phyloP scores from a whole-genome alignment of 805 yeast species.

The Candida gorgasii region DNA sequence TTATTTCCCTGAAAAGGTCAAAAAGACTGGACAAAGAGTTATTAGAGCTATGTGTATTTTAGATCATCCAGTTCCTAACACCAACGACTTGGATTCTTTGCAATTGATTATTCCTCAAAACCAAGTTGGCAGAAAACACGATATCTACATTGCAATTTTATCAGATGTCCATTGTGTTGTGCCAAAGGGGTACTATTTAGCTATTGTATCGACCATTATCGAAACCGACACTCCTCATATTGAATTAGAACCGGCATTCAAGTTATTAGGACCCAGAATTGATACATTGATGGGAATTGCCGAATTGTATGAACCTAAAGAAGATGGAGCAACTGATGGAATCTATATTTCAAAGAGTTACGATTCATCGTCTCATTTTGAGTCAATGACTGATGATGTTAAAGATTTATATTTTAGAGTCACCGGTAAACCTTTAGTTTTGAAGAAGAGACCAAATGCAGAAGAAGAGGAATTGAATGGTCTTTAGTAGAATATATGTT shows the following conservation, averaged over 20 bases:
- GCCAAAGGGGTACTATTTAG: conserved; percentile 85
- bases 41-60: conserved; percentile 86
- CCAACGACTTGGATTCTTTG: conserved; percentile 80
- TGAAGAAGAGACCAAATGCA: conserved; percentile 70
- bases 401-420: conserved; percentile 90
- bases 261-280: conserved; percentile 73
- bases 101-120: conserved; percentile 97
- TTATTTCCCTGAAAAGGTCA: conserved; percentile 84
- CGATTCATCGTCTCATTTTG: conserved; percentile 95
- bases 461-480: conserved; percentile 58
- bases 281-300: conserved; percentile 94
- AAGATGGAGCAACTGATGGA: conserved; percentile 78
- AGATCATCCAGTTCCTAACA: conserved; percentile 84
- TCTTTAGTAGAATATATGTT: conserved; percentile 17
- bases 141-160: conserved; percentile 89
- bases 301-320: conserved; percentile 82
- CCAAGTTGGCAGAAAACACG: conserved; percentile 89
- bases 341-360: conserved; percentile 85
- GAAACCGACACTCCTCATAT: conserved; percentile 92
- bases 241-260: conserved; percentile 92
- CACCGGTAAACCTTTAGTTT: conserved; percentile 87
- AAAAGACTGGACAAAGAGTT: conserved; percentile 69
- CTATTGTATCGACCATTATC: conserved; percentile 90
- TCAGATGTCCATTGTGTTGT: conserved; percentile 89
- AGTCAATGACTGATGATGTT: conserved; percentile 93